These are phyloP conservation scores for Cucurbitaria berberidis DNA, from an alignment of 2,329 filamentous ascomycete genomes.

Conservation along the genomic window DNA sequence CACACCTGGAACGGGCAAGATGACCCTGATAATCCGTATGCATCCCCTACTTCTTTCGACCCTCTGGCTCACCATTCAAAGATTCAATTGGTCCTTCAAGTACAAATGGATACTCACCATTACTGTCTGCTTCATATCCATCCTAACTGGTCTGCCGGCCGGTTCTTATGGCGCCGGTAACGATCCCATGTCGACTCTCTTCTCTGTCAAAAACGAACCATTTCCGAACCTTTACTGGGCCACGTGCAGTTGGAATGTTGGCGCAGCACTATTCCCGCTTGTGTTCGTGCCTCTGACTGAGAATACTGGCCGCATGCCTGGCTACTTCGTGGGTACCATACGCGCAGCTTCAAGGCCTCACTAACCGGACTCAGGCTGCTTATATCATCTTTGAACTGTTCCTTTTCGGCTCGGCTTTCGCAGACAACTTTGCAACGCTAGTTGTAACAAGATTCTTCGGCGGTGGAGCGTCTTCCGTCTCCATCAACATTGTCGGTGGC, in stretches of 20 bases:
- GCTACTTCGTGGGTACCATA: slow-evolving; percentile 45
- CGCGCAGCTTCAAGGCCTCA: background rate
- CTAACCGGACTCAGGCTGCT: slow-evolving; percentile 23
- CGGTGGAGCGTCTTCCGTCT: slow-evolving; percentile 52
- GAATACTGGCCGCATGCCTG: slow-evolving; percentile 53
- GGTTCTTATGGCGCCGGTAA: slow-evolving; percentile 50
- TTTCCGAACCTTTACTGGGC: slow-evolving; percentile 51
- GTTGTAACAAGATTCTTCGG: slow-evolving; percentile 54
- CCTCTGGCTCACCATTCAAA: slow-evolving; percentile 4
- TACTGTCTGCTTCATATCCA: slow-evolving; percentile 53
- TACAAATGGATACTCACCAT: slow-evolving; percentile 53
- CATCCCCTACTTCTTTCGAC: background rate
- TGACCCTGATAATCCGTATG: slow-evolving; percentile 35
- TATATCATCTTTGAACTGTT: slow-evolving; percentile 53
- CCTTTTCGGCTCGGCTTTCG: slow-evolving; percentile 52
- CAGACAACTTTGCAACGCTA: slow-evolving; percentile 53
- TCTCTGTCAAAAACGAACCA: slow-evolving; percentile 44
- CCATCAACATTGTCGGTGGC: slow-evolving; percentile 48
- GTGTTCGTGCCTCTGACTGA: slow-evolving; percentile 52
- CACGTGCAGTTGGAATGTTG: slow-evolving; percentile 50
- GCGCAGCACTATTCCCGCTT: slow-evolving; percentile 50
- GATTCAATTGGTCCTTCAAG: slow-evolving; percentile 50
- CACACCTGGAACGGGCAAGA: slow-evolving; percentile 31
- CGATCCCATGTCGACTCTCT: slow-evolving; percentile 42
- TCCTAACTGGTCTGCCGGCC: slow-evolving; percentile 51